A percentile compares a stretch with the other conserved stretches of the same genome.
Evolutionary conservation across 176 grass and related monocot species (phyloP).

Genomic region (Neostapfia colusana): DNA sequence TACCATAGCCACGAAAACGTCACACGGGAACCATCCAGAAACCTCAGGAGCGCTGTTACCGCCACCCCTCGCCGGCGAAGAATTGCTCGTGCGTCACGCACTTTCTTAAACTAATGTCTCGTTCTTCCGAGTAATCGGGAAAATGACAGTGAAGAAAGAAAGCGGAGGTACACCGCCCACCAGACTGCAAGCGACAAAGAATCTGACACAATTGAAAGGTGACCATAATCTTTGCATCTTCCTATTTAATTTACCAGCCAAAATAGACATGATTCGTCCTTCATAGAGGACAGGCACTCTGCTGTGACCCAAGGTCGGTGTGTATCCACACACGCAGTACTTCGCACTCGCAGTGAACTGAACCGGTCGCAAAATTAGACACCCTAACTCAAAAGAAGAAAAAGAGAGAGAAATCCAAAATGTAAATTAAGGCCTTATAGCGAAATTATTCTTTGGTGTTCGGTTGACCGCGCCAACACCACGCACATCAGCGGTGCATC

Average conservation of each 20-base stretch:
- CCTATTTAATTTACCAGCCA: constrained; percentile 24
- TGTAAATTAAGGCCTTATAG: constrained; percentile 5
- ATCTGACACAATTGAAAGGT: neutral
- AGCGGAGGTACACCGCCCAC: neutral
- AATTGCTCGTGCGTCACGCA: neutral
- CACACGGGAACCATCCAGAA: constrained; percentile 11
- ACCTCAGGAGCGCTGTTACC: neutral
- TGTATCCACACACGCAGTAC: constrained; percentile 15
- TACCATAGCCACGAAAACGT: neutral
- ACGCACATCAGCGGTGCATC: neutral
- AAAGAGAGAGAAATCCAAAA: constrained; percentile 1
- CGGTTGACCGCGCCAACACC: neutral
- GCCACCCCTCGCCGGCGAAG: neutral
- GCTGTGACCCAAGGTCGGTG: constrained; percentile 1
- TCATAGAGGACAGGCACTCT: constrained; percentile 7
- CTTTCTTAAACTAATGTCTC: neutral
- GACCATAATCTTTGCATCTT: constrained; percentile 18
- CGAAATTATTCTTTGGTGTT: neutral
- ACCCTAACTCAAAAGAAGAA: constrained; percentile 20
- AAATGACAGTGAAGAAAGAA: neutral
- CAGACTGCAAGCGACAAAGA: neutral
- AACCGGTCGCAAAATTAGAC: constrained; percentile 5
- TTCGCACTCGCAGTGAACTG: neutral
- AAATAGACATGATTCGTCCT: constrained; percentile 2
- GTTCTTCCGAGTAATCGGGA: too few species aligned